A percentile compares a stretch with the other conserved stretches of the same genome.
Conservation (phyloP, 371 early-diverging fungal genomes). For the Furculomyces boomerangus region DNA sequence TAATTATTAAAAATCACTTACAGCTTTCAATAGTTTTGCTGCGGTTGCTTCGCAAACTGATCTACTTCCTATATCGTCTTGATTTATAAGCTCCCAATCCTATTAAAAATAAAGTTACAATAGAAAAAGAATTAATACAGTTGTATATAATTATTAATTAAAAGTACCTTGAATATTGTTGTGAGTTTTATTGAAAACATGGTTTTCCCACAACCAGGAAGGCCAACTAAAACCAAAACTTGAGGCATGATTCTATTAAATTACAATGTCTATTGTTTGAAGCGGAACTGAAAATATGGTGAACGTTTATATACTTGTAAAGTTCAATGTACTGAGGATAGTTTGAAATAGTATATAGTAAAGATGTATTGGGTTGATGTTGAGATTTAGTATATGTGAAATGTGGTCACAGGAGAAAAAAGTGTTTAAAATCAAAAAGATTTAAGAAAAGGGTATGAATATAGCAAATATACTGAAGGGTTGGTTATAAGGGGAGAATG, state of each 20-base stretch:
- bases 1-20: neutral
- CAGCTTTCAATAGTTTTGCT: conserved; percentile 21
- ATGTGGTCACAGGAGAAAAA: neutral
- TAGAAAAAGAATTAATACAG: neutral
- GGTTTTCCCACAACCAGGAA: conserved; percentile 52
- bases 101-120: conserved; percentile 4
- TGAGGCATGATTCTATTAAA: conserved; percentile 16
- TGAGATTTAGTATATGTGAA: neutral
- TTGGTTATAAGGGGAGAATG: too few relatives aligned
- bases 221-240: conserved; percentile 43
- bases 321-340: too few relatives aligned
- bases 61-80: conserved; percentile 51
- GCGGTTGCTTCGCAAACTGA: conserved; percentile 39
- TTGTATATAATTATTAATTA: neutral
- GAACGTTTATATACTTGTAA: too few relatives aligned
- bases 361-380: neutral
- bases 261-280: too few relatives aligned
- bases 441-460: neutral
- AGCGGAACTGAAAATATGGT: too few relatives aligned
- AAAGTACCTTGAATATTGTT: neutral
- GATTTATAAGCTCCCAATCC: conserved; percentile 37
- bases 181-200: conserved; percentile 37
- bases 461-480: neutral
- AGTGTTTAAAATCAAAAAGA: neutral
- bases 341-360: too few relatives aligned